Evolutionary conservation across 345 rosid species (phyloP).

Genomic region (Rhodomyrtus tomentosa): DNA sequence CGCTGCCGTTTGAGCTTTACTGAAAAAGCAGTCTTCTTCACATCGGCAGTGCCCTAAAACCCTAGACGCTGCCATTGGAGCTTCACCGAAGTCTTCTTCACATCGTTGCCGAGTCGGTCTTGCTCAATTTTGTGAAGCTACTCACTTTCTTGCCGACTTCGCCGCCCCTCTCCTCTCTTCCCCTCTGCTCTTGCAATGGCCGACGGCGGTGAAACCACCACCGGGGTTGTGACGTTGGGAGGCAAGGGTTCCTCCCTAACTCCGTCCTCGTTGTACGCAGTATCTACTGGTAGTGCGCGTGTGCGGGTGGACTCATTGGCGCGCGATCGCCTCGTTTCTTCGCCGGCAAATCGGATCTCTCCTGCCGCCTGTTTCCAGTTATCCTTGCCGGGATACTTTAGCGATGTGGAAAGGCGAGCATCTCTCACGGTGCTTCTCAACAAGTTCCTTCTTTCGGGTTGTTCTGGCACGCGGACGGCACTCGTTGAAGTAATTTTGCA

Average conservation of each 20-base stretch:
- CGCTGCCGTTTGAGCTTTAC: not conserved
- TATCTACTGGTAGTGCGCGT: slow-evolving; percentile 30
- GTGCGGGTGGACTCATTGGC: slow-evolving; percentile 49
- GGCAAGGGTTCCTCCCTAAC: slow-evolving; percentile 38
- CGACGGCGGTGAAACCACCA: not conserved
- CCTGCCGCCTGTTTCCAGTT: not conserved
- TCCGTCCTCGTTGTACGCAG: slow-evolving; percentile 29
- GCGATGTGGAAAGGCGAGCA: slow-evolving; percentile 35
- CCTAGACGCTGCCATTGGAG: not conserved
- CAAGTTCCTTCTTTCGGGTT: slow-evolving; percentile 34
- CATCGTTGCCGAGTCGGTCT: not conserved
- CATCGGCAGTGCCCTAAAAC: not conserved
- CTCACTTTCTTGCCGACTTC: not conserved
- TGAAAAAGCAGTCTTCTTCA: not conserved
- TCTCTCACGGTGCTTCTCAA: slow-evolving; percentile 38
- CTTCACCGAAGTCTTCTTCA: not conserved
- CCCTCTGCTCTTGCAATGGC: not conserved
- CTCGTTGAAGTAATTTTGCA: slow-evolving; percentile 27
- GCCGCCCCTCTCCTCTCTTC: not conserved
- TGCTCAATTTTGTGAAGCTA: too few relatives aligned
- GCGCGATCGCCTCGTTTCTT: slow-evolving; percentile 23
- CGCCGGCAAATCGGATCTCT: slow-evolving; percentile 6
- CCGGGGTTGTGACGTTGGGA: not conserved
- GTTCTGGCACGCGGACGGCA: slow-evolving; percentile 16
- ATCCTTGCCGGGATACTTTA: slow-evolving; percentile 11